phyloP scores from a whole-genome alignment of 306 rosid species.

The Prunus armeniaca region DNA sequence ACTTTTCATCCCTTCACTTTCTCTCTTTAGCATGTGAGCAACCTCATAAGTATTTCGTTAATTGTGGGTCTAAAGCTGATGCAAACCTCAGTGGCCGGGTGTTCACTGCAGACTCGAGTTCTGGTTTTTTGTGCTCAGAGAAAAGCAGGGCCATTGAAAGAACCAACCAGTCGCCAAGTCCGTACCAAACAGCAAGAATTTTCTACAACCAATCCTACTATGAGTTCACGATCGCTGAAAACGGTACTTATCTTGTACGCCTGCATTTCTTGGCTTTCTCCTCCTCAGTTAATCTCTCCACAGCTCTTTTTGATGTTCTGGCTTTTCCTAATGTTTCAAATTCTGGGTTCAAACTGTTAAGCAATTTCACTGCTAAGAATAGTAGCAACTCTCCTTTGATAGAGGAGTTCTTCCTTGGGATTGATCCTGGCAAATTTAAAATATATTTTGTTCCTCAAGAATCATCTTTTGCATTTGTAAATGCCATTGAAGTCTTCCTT shows the following conservation, averaged over 20 bases:
- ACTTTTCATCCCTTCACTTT: slow-evolving; percentile 26
- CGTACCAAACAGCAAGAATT: slow-evolving; percentile 35
- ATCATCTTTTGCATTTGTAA: slow-evolving; percentile 46
- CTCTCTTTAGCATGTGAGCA: slow-evolving; percentile 7
- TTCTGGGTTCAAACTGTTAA: slow-evolving; percentile 29
- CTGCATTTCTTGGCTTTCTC: slow-evolving; percentile 50
- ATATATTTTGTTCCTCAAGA: slow-evolving; percentile 27
- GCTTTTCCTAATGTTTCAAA: slow-evolving; percentile 28
- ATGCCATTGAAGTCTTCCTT: slow-evolving; percentile 52
- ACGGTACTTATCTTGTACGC: slow-evolving; percentile 37
- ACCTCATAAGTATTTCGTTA: slow-evolving; percentile 34
- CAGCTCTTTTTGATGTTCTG: slow-evolving; percentile 42
- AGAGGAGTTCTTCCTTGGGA: slow-evolving; percentile 32
- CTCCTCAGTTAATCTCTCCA: slow-evolving; percentile 5
- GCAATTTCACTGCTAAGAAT: slow-evolving; percentile 22
- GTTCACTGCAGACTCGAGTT: slow-evolving; percentile 21
- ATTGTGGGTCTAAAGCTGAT: slow-evolving; percentile 31
- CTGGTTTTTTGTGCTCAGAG: neutral
- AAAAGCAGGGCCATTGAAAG: neutral
- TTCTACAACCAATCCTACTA: neutral
- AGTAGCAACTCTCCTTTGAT: slow-evolving; percentile 6
- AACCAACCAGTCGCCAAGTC: neutral
- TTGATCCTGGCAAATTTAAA: neutral
- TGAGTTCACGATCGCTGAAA: neutral
- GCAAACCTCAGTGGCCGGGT: rapidly evolving